Evolutionary conservation across 208 protist species (phyloP), one percentile per base, ranked within the genome.

Genomic region (Tetramitus jugosus): DNA sequence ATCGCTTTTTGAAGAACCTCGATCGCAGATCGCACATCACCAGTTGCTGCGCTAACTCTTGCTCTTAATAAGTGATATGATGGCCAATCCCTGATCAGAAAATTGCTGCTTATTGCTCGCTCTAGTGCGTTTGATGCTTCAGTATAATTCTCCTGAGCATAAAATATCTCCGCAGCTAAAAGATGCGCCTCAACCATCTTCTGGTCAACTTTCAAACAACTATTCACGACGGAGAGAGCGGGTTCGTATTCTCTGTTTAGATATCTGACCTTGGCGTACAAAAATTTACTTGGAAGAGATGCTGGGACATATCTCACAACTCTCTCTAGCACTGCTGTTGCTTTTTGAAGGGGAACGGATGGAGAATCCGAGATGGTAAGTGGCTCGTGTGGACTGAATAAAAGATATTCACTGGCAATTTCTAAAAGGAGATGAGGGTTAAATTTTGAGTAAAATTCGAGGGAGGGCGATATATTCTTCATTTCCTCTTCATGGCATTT

Each of bases 11-110:
- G 72, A 46, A 96, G 78, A 17, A 83, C 80, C 68, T 87, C 83
- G 62, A 95, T 80, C 26, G 92, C 89, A 77, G 91, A 83, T n/a
- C n/a, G 29, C 87, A 68, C 2, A 72, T 94, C 87, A 64, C 89
- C 87, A 43, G 86, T 83, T 77, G 85, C 86, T 49, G 81, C 79
- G 71, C 91, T 82, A 49, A 95, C 85, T 37, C 87, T 88, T 49
- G 92, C 94, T 53, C 89, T 88, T 17, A 97, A 79, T 20, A 97
- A 79, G 78, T 95, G 91, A 81, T 95, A 97, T 6, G 89, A 79
- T 13, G 93, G 89, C 79, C 89, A 86, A 77, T 96, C 90, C 74
- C 93, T 90, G 31, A 97, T 79, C 42, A 91, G 85, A 84, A 97
- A 97, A 80, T 97, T 90, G 40, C 94, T 83, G 13, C 88, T 93